Evolutionary conservation across 176 grass and related monocot genomes (phyloP).

Genomic region (Hsuehochloa calcarea): DNA sequence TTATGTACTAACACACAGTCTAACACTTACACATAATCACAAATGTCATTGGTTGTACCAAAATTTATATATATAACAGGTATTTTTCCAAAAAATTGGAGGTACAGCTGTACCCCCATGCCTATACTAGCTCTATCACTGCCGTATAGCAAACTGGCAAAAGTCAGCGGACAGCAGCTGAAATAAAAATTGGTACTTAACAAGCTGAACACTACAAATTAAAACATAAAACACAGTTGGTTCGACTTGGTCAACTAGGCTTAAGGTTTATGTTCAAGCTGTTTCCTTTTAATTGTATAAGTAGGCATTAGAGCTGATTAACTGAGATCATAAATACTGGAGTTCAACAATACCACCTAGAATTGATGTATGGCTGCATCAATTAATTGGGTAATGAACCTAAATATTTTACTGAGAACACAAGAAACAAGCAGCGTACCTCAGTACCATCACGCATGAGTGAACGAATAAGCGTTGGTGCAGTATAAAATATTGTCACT

Average conservation of each 20-base stretch:
- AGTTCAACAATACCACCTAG: neutral
- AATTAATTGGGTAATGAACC: neutral
- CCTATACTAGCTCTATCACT: too few relatives aligned
- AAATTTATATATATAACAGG: too few relatives aligned
- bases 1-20: too few relatives aligned
- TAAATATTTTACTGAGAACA: neutral
- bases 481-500: conserved; percentile 98
- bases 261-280: neutral
- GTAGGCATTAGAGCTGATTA: neutral
- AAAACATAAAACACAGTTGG: neutral
- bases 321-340: neutral
- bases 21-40: too few relatives aligned
- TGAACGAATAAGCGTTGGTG: conserved; percentile 89
- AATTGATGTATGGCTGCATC: neutral
- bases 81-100: too few relatives aligned
- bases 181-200: conserved; percentile 11
- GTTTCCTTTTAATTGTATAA: neutral
- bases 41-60: too few relatives aligned
- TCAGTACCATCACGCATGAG: conserved; percentile 89
- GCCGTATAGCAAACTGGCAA: neutral
- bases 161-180: neutral
- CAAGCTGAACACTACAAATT: neutral
- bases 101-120: too few relatives aligned
- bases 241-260: neutral
- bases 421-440: conserved; percentile 39